Percentiles rank a stretch among this genome's conserved stretches.
Conservation (phyloP, 2,329 filamentous ascomycete genomes). For the Fusarium sambucinum region DNA sequence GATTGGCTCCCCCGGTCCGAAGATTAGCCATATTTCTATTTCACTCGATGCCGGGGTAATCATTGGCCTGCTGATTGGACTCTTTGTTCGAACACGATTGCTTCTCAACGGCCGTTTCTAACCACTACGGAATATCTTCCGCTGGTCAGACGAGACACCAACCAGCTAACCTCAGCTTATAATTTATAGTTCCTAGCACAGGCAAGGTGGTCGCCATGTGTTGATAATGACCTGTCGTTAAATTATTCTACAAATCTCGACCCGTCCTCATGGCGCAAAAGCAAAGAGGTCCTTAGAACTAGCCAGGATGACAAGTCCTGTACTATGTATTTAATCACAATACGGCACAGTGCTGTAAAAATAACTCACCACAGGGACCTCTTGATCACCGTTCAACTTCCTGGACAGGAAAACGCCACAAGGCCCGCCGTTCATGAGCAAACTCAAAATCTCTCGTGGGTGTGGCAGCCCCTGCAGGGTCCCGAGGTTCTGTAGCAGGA, state of each 20-base stretch:
- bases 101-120: conserved; percentile 34
- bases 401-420: conserved; percentile 38
- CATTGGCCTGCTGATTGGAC: conserved; percentile 10
- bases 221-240: not conserved
- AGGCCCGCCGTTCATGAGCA: conserved; percentile 41
- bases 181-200: conserved; percentile 12
- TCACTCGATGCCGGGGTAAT: not conserved
- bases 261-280: conserved; percentile 18
- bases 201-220: conserved; percentile 1
- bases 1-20: conserved; percentile 14
- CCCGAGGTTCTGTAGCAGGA: conserved; percentile 15
- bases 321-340: not conserved
- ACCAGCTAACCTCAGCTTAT: not conserved
- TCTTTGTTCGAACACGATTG: conserved; percentile 9
- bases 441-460: conserved; percentile 33
- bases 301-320: conserved; percentile 9
- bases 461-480: conserved; percentile 44
- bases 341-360: conserved; percentile 22
- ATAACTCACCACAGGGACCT: conserved; percentile 35
- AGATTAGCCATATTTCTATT: conserved; percentile 35
- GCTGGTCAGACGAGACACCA: conserved; percentile 6
- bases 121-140: conserved; percentile 38
- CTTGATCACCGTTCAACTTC: conserved; percentile 30
- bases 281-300: not conserved
- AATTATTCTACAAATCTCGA: not conserved